Conservation (phyloP, 2,329 filamentous ascomycete species). For the Cladosporium sp. region DNA sequence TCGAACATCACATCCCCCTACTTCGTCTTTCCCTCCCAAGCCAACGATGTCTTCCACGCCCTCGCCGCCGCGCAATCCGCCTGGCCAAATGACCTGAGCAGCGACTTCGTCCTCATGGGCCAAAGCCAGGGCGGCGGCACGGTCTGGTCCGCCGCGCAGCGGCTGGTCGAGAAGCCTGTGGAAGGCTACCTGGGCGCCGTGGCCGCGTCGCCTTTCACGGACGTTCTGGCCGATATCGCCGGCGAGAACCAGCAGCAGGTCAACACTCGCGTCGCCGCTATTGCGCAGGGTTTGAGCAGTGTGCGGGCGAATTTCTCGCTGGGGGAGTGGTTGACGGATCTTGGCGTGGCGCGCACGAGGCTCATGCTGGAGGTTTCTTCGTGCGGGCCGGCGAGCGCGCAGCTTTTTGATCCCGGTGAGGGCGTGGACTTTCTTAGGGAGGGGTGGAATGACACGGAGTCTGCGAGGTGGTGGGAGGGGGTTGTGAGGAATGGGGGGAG, state of each 20-base stretch:
- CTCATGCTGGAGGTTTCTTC: slow-evolving; percentile 20
- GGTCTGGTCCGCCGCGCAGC: slow-evolving; percentile 39
- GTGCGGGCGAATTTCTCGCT: slow-evolving; percentile 28
- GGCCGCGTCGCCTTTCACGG: slow-evolving; percentile 24
- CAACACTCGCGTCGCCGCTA: slow-evolving; percentile 19
- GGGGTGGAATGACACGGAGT: slow-evolving; percentile 21
- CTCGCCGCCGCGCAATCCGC: slow-evolving; percentile 40
- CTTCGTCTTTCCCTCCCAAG: slow-evolving; percentile 33
- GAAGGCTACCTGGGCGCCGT: slow-evolving; percentile 37
- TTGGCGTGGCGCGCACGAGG: slow-evolving; percentile 18
- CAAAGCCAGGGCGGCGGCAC: slow-evolving; percentile 46
- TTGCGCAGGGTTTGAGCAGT: slow-evolving; percentile 18
- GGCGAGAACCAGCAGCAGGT: slow-evolving; percentile 13
- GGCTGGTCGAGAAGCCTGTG: slow-evolving; percentile 19
- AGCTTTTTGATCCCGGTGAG: slow-evolving; percentile 16
- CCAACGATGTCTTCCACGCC: slow-evolving; percentile 42
- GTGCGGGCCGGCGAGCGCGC: slow-evolving; percentile 16
- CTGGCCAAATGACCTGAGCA: slow-evolving; percentile 34
- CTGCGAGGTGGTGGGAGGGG: too few species aligned
- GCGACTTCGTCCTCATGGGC: slow-evolving; percentile 42
- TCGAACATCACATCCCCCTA: slow-evolving; percentile 32
- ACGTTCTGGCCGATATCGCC: slow-evolving; percentile 27
- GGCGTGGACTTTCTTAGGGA: slow-evolving; percentile 14
- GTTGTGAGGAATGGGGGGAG: too few species aligned
- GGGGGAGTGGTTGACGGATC: slow-evolving; percentile 26